Percentiles rank a stretch among this genome's conserved stretches.
phyloP scores from a whole-genome alignment of 306 rosid genomes.

The Aeschynomene evenia region DNA sequence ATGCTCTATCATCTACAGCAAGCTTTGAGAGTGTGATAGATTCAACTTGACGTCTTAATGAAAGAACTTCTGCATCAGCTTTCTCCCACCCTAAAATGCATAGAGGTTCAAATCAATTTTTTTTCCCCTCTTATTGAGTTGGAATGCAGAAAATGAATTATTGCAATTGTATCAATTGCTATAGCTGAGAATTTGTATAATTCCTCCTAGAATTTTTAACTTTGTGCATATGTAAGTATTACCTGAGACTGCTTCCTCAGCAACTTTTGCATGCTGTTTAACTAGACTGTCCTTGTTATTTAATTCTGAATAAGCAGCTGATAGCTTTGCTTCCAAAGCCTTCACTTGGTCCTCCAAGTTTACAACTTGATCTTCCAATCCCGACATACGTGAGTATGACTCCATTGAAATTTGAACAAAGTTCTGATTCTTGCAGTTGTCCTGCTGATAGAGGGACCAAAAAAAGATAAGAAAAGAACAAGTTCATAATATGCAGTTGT shows the following conservation, averaged over 20 bases:
- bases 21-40: constrained; percentile 70
- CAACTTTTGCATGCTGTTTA: constrained; percentile 91
- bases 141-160: background rate
- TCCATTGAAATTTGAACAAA: constrained; percentile 90
- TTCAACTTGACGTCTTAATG: constrained; percentile 69
- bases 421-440: constrained; percentile 55
- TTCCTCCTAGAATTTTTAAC: background rate
- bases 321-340: constrained; percentile 63
- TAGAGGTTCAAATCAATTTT: background rate
- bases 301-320: constrained; percentile 61
- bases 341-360: constrained; percentile 61
- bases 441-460: constrained; percentile 56
- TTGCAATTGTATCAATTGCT: background rate
- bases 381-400: constrained; percentile 59
- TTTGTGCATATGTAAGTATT: constrained; percentile 7
- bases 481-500: background rate
- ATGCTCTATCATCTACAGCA: constrained; percentile 68
- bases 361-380: constrained; percentile 77
- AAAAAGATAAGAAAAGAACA: constrained; percentile 18
- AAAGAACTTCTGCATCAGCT: constrained; percentile 87
- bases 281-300: constrained; percentile 67
- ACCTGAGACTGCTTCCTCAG: constrained; percentile 99
- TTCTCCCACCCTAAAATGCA: constrained; percentile 87
- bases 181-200: background rate
- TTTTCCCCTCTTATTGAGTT: background rate